Evolutionary conservation across 805 yeast genomes (phyloP), one percentile per base, ranked within the genome.

Genomic region (Candida broadrunensis): DNA sequence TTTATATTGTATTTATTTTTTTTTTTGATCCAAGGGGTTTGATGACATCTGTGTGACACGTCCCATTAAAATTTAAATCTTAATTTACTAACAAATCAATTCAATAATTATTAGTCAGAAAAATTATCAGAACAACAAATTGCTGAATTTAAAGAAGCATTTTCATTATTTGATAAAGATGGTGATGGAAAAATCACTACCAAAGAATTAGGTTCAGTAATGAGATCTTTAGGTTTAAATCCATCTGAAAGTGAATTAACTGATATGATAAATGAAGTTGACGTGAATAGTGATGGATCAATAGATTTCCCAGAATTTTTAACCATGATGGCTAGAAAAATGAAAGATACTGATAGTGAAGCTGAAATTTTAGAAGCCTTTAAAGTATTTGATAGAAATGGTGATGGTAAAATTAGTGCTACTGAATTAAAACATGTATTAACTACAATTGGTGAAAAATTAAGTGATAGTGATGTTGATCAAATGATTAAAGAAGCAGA

Each of bases 181-280:
- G 85, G 90, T 59, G 97, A 90, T 67, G 99, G 99, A 51, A 88
- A 88, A 60, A 93, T 93, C 72, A 88, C 97, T 44, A 87, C 97
- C 54, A 80, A 87, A 58, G 99, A 93, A 70, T 77, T 93, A 52
- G 97, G 98, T 50, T 89, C 97, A 3, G 99, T 93, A 39, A 93
- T 93, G 99, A 85, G 99, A 71, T 88, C 97, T n/a, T 75, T 93
- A 59, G 99, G 99, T 38, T 93, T 89, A 67, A 91, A 91, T 58
- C 99, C 99, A 27, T 83, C 95, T 37, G 98, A 93, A 66, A 82
- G 89, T 50, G 99, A 93, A 67, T 84, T 93, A 56, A 86, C 93
- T 42, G 99, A 93, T 63, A 82, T 93, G 85, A 88, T 93, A 75
- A 91, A 91, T 64, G 99, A 93, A 69, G 95, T 93, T 39, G 99